Evolutionary conservation across 495 filamentous ascomycete species (phyloP).

Genomic region (Aspergillus saccharolyticus): DNA sequence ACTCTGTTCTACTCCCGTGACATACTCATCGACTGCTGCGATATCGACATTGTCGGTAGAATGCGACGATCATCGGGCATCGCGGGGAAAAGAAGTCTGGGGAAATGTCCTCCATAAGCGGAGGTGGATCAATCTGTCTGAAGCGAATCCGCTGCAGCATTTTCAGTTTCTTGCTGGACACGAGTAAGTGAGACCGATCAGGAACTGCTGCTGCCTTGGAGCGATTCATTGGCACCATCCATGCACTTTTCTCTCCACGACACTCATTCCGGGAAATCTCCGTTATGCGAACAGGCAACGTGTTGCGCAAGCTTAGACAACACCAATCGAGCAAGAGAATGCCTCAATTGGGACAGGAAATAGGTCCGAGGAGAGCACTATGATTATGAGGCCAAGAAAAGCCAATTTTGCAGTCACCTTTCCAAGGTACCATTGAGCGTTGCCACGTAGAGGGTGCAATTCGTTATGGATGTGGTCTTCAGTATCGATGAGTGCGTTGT

Average conservation of each 20-base stretch:
- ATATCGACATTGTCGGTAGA: not conserved
- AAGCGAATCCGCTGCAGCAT: not conserved
- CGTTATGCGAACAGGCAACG: not conserved
- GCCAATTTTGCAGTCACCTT: not conserved
- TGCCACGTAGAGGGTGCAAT: not conserved
- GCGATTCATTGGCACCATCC: not conserved
- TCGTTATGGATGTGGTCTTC: not conserved
- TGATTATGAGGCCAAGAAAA: not conserved
- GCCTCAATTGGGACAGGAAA: not conserved
- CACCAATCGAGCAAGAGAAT: not conserved
- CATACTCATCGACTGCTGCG: not conserved
- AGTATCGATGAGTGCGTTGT: not conserved
- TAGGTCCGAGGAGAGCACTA: not conserved
- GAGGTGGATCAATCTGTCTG: not conserved
- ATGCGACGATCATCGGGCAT: not conserved
- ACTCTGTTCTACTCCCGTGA: not conserved
- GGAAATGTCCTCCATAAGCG: not conserved
- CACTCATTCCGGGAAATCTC: not conserved
- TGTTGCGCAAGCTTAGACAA: not conserved
- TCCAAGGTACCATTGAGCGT: not conserved
- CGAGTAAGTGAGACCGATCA: not conserved
- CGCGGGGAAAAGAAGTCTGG: not conserved
- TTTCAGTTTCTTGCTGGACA: not conserved
- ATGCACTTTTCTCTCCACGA: not conserved
- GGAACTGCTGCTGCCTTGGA: not conserved